Base-by-base conservation (phyloP, 116 monocot species). In the Posidonia oceanica region DNA sequence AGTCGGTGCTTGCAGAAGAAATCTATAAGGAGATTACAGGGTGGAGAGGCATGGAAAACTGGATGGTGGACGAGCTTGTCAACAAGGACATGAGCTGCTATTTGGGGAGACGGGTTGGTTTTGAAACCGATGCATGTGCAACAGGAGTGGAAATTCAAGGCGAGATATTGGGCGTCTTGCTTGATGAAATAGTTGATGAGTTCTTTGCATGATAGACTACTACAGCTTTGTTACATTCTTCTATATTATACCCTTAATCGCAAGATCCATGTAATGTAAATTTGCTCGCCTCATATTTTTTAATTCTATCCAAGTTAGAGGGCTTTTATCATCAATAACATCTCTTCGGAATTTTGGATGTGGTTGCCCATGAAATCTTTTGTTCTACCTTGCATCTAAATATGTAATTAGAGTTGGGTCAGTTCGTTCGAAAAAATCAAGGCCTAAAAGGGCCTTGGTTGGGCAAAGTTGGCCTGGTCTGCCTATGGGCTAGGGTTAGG, bases 1-100 rank as follows among this genome's bases (percentile, higher is more conserved):
- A 59, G 48, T 77, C 75, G 12, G 52, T 74, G 11, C 57, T 86
- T 60, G 76, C 82, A 0, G 83, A 85, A 59, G 71, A 89, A 71
- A 51, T 97, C 1, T 81, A 79, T 65, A 66, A 37, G 44, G 87
- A 89, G 76, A 80, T 92, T 48, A 75, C 75, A 23, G 57, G 76
- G 37, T 89, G 83, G 87, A 83, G 76, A 44, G 81, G 80, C 22
- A 82, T 87, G 68, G 89, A 74, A 71, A 87, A 80, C 41, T 82
- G 81, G 73, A 82, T 83, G 89, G 85, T 92, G 41, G 97, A 92
- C 66, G 89, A 89, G 70, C 70, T 97, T 22, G 89, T 97, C 22
- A 83, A 86, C 36, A 80, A 52, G 61, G 97, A 97, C 68, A 92
- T 89, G 89, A 87, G 87, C 75, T 77, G 38, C 55, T 59, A 82